These are phyloP conservation scores for Epithemia pelagica DNA, from an alignment of 108 stramenopile species.

Conservation along the genomic window DNA sequence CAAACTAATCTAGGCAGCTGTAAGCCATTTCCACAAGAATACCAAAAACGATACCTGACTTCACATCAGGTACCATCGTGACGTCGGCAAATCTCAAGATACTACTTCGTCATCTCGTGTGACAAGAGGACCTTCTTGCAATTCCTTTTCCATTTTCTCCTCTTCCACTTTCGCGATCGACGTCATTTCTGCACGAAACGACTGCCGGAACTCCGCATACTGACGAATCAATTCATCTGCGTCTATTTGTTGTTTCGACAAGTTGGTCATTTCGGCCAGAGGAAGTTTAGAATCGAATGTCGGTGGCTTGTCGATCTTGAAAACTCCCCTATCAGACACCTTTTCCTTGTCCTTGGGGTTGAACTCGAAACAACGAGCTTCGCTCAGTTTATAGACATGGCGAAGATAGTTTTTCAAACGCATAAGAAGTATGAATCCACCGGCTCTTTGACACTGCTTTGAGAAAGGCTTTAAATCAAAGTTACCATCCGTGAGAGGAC, in stretches of 20 bases:
- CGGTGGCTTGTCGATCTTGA: constrained; percentile 8
- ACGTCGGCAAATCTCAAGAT: too few species aligned
- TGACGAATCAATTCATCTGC: constrained; percentile 32
- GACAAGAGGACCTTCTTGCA: background rate
- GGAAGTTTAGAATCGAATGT: constrained; percentile 8
- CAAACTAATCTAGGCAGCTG: too few species aligned
- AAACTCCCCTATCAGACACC: constrained; percentile 28
- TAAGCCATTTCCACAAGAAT: too few species aligned
- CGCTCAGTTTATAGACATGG: constrained; percentile 59
- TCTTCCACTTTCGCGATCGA: background rate
- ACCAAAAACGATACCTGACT: too few species aligned
- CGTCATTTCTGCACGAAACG: constrained; percentile 33
- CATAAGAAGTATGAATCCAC: constrained; percentile 49
- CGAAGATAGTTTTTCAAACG: constrained; percentile 66
- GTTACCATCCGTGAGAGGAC: constrained; percentile 15
- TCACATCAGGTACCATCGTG: too few species aligned
- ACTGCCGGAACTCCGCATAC: constrained; percentile 46
- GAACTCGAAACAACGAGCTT: constrained; percentile 62
- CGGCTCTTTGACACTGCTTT: constrained; percentile 54
- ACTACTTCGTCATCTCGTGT: background rate
- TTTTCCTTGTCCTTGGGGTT: constrained; percentile 62
- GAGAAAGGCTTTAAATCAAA: constrained; percentile 33
- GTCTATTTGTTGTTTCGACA: constrained; percentile 4
- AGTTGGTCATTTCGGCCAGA: constrained; percentile 9
- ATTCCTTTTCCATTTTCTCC: background rate